Conservation (phyloP, 148 eudicot genomes). For the Suaeda aralocaspica region DNA sequence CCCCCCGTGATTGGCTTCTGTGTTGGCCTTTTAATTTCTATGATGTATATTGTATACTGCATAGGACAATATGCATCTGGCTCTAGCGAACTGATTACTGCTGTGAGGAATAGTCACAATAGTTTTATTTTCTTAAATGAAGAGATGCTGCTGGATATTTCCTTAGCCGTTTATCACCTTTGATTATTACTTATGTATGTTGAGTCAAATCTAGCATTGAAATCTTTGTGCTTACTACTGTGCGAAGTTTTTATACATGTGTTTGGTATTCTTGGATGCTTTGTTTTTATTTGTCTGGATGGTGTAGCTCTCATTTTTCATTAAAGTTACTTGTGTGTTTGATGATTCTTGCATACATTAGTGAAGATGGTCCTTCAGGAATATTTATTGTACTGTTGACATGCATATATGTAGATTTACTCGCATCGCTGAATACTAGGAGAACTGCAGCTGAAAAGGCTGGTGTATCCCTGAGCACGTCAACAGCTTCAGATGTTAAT, state of each 20-base stretch:
- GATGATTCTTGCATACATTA: neutral
- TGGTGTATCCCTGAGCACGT: conserved; percentile 34
- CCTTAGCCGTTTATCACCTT: too few species aligned
- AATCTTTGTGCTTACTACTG: too few species aligned
- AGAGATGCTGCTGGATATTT: neutral
- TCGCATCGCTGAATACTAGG: conserved; percentile 29
- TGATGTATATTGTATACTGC: too few species aligned
- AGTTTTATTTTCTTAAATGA: neutral
- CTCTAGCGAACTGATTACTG: too few species aligned
- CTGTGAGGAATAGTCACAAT: too few species aligned
- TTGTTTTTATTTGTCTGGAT: neutral
- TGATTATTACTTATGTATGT: too few species aligned
- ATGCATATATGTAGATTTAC: conserved; percentile 36
- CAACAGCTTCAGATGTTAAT: conserved; percentile 37
- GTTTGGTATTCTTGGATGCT: neutral
- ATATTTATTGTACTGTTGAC: conserved; percentile 13
- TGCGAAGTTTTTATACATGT: neutral
- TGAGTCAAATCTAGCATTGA: too few species aligned
- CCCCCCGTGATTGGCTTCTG: neutral
- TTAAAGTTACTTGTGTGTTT: neutral
- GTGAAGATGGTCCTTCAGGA: neutral
- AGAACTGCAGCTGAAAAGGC: conserved; percentile 44
- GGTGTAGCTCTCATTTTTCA: neutral
- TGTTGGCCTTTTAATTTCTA: too few species aligned
- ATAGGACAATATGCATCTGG: too few species aligned